Evolutionary conservation across 106 monocot species (phyloP).

Genomic region (Xerophyta viscosa): DNA sequence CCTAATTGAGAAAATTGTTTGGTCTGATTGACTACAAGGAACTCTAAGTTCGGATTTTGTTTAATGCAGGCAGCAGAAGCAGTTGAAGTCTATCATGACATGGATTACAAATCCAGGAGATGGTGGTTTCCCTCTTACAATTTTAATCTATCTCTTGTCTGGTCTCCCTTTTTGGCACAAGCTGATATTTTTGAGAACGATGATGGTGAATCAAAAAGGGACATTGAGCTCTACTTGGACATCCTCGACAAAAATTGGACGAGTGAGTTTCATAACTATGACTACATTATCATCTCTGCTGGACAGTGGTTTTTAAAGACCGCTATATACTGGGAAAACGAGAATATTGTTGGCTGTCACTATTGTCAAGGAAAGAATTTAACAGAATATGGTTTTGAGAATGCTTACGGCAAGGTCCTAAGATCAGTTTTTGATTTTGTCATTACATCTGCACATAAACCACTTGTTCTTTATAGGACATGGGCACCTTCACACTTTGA

Average conservation of each 20-base stretch:
- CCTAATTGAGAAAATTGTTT: too few species aligned
- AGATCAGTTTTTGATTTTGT: slow-evolving; percentile 1
- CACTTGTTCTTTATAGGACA: slow-evolving; percentile 18
- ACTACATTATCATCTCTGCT: slow-evolving; percentile 55
- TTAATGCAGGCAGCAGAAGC: slow-evolving; percentile 40
- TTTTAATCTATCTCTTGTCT: slow-evolving; percentile 66
- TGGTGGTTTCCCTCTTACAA: slow-evolving; percentile 67
- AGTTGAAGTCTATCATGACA: slow-evolving; percentile 50
- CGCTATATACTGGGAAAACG: slow-evolving; percentile 63
- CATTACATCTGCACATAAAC: slow-evolving; percentile 11
- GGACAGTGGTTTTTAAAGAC: slow-evolving; percentile 88
- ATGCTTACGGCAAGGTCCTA: slow-evolving; percentile 28
- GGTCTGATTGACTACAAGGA: too few species aligned
- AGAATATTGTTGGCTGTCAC: slow-evolving; percentile 50
- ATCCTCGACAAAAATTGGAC: slow-evolving; percentile 63
- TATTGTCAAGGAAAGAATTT: slow-evolving; percentile 51
- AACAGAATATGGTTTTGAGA: slow-evolving; percentile 32
- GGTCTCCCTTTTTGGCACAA: slow-evolving; percentile 71
- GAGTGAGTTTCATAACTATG: slow-evolving; percentile 22
- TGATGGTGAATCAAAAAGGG: slow-evolving; percentile 44
- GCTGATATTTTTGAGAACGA: slow-evolving; percentile 70
- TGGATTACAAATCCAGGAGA: slow-evolving; percentile 50
- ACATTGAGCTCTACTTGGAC: slow-evolving; percentile 62
- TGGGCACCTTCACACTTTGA: slow-evolving; percentile 30
- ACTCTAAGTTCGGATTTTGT: too few species aligned